Percentiles rank a stretch among this genome's conserved stretches.
These are phyloP conservation scores for Blakeslea trispora DNA, from an alignment of 371 early-diverging fungal genomes.

Conservation along the genomic window DNA sequence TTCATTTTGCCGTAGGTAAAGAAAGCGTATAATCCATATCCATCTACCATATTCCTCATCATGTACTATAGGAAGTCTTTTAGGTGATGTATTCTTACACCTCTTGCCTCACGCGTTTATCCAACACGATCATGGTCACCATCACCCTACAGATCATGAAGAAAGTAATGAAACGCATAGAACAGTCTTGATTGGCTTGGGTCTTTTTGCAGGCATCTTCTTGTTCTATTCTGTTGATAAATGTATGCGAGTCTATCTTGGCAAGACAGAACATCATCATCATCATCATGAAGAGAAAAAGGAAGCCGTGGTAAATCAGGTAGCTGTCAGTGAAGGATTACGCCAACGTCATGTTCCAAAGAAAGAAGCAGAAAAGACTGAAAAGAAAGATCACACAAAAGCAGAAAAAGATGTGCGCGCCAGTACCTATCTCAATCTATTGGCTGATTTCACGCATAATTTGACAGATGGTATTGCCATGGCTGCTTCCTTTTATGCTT, in stretches of 20 bases:
- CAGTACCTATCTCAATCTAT: constrained; percentile 80
- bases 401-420: constrained; percentile 25
- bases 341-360: constrained; percentile 7
- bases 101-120: constrained; percentile 78
- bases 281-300: constrained; percentile 46
- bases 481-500: constrained; percentile 85
- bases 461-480: constrained; percentile 94
- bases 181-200: constrained; percentile 70
- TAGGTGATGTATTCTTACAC: constrained; percentile 90
- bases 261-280: constrained; percentile 59
- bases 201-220: constrained; percentile 75
- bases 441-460: constrained; percentile 90
- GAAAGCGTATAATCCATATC: background rate
- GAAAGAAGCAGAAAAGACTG: background rate
- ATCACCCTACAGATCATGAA: constrained; percentile 35
- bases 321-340: constrained; percentile 5
- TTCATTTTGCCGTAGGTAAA: constrained; percentile 80
- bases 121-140: constrained; percentile 13
- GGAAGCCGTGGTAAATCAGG: constrained; percentile 3
- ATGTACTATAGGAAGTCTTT: constrained; percentile 57
- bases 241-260: constrained; percentile 72
- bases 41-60: background rate
- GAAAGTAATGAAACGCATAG: constrained; percentile 37
- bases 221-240: constrained; percentile 81
- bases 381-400: constrained; percentile 7